Percentiles rank a stretch among this genome's conserved stretches.
Evolutionary conservation across 495 filamentous ascomycete genomes (phyloP).

Genomic region (Aspergillus olivimuriae): DNA sequence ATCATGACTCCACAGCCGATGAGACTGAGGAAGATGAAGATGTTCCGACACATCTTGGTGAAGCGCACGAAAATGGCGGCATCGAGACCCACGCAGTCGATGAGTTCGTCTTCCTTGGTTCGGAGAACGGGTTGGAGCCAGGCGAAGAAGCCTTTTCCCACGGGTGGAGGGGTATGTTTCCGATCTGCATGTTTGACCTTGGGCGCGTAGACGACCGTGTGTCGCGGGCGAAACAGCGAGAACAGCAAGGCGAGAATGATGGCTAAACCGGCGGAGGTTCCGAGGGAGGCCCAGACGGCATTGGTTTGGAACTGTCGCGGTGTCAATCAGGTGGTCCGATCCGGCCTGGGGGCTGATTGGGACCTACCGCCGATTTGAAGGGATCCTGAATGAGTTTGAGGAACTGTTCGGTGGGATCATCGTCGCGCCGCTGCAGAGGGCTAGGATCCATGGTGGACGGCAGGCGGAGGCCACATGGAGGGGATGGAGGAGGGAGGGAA

Average conservation of each 20-base stretch:
- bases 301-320: slow-evolving; percentile 47
- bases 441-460: slow-evolving; percentile 27
- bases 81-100: slow-evolving; percentile 80
- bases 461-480: slow-evolving; percentile 22
- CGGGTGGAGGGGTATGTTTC: slow-evolving; percentile 85
- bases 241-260: slow-evolving; percentile 68
- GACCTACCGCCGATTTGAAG: slow-evolving; percentile 39
- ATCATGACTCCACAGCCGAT: slow-evolving; percentile 76
- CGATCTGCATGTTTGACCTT: slow-evolving; percentile 89
- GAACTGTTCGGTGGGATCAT: slow-evolving; percentile 30
- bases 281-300: slow-evolving; percentile 74
- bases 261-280: slow-evolving; percentile 71
- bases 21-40: slow-evolving; percentile 68
- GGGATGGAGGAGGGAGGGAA: neutral
- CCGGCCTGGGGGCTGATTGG: no score
- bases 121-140: slow-evolving; percentile 75
- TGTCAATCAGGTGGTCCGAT: no score
- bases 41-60: slow-evolving; percentile 83
- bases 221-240: slow-evolving; percentile 84
- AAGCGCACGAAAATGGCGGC: slow-evolving; percentile 86
- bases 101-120: slow-evolving; percentile 67
- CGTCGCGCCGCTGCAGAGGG: slow-evolving; percentile 16
- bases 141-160: slow-evolving; percentile 78
- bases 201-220: slow-evolving; percentile 87
- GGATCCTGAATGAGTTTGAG: slow-evolving; percentile 44